Evolutionary conservation across 495 filamentous ascomycete genomes (phyloP).

Genomic region (Astrocystis sublimbata): DNA sequence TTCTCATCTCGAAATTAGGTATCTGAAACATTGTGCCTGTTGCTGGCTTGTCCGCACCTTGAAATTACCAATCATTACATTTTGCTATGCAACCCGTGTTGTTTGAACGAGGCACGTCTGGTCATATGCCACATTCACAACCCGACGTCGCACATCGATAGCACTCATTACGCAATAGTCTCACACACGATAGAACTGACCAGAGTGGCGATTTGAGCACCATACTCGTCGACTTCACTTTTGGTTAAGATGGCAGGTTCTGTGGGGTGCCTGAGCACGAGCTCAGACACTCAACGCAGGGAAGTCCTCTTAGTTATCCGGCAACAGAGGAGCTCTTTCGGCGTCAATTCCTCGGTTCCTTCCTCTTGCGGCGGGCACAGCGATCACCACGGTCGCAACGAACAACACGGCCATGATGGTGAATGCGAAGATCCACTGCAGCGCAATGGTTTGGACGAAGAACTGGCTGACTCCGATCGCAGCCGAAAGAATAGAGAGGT

Average conservation of each 20-base stretch:
- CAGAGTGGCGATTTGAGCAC: background rate
- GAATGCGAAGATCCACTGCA: constrained; percentile 94
- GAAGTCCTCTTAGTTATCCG: constrained; percentile 27
- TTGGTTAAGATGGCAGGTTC: background rate
- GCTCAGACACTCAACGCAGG: background rate
- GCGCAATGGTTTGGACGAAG: constrained; percentile 63
- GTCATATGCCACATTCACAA: background rate
- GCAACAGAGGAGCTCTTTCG: constrained; percentile 55
- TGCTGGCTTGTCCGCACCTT: background rate
- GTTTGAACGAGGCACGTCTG: background rate
- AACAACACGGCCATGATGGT: constrained; percentile 76
- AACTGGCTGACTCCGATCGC: constrained; percentile 78
- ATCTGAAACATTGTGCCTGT: background rate
- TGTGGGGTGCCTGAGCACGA: background rate
- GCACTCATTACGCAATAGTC: background rate
- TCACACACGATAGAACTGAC: background rate
- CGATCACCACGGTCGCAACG: constrained; percentile 61
- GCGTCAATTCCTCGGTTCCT: constrained; percentile 39
- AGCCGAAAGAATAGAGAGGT: constrained; percentile 68
- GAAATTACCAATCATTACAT: background rate
- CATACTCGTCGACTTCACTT: background rate
- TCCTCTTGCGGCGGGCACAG: constrained; percentile 64
- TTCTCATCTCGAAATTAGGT: background rate
- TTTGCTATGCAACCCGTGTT: background rate
- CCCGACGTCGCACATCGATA: background rate